Conservation (phyloP, 2,329 filamentous ascomycete genomes). For the Ceratocystis ficicola region DNA sequence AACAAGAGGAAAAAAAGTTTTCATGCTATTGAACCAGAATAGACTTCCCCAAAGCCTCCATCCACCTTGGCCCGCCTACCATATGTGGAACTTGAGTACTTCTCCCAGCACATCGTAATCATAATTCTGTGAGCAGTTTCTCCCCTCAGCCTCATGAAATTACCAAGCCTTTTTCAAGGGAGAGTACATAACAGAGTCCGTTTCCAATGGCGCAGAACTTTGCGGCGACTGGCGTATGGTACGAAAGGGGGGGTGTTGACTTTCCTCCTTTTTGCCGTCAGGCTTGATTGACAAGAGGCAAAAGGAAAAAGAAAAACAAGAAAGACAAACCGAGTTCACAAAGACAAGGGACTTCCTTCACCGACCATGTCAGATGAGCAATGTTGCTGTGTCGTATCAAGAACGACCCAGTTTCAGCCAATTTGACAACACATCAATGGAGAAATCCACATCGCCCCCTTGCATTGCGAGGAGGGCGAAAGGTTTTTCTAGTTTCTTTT, state of each 20-base stretch:
- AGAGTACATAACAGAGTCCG: background rate
- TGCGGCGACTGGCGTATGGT: background rate
- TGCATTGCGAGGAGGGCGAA: background rate
- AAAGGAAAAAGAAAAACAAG: background rate
- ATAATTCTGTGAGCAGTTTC: background rate
- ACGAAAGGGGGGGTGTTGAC: background rate
- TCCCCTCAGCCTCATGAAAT: background rate
- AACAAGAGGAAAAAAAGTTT: background rate
- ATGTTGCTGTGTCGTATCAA: background rate
- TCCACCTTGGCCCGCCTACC: too few species aligned
- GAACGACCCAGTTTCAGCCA: constrained; percentile 8
- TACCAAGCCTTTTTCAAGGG: background rate
- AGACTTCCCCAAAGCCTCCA: background rate
- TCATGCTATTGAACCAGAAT: too few species aligned
- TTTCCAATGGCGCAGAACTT: background rate
- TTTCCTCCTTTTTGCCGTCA: background rate
- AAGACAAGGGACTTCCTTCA: background rate
- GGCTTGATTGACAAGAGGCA: background rate
- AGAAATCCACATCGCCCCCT: background rate
- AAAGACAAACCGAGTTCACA: background rate
- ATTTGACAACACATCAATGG: constrained; percentile 11
- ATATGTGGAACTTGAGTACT: background rate
- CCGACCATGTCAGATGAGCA: background rate
- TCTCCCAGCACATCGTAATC: background rate
- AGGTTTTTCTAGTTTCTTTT: background rate